These are phyloP conservation scores for Solanum phureja DNA, from an alignment of 257 asterid genomes.

Conservation along the genomic window DNA sequence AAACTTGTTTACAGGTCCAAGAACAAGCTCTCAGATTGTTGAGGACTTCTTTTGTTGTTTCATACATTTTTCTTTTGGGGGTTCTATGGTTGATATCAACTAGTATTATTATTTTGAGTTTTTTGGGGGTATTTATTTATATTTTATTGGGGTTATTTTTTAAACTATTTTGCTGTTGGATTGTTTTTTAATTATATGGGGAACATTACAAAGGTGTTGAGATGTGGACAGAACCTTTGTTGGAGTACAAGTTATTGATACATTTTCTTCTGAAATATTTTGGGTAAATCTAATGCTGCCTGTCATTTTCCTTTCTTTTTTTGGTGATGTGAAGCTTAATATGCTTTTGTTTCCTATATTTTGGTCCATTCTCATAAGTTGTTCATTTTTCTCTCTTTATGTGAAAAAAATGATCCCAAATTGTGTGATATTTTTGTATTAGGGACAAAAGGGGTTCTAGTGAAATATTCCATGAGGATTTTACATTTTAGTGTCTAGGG, in stretches of 20 bases:
- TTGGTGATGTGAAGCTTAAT: background rate
- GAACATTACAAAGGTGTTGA: conserved; percentile 6
- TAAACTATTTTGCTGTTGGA: conserved; percentile 9
- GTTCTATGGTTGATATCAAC: conserved; percentile 23
- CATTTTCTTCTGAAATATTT: conserved; percentile 23
- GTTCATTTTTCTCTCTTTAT: background rate
- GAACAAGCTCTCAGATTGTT: conserved; percentile 54
- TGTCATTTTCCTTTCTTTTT: conserved; percentile 11
- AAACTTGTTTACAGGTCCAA: conserved; percentile 84
- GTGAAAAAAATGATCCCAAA: background rate
- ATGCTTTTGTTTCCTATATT: background rate
- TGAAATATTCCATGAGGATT: background rate
- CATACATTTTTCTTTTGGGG: conserved; percentile 22
- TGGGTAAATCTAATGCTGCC: conserved; percentile 8
- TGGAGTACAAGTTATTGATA: conserved; percentile 11
- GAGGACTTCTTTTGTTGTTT: conserved; percentile 24
- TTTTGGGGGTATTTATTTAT: conserved; percentile 21
- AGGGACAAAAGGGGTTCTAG: background rate
- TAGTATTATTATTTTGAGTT: conserved; percentile 25
- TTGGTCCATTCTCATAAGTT: background rate
- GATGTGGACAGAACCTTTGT: conserved; percentile 14
- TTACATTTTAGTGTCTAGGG: background rate
- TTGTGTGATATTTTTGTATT: background rate
- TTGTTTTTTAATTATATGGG: conserved; percentile 29
- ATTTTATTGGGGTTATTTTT: conserved; percentile 19